These are phyloP conservation scores for Acanthamoeba royreba DNA, from an alignment of 208 protist species.

Conservation along the genomic window DNA sequence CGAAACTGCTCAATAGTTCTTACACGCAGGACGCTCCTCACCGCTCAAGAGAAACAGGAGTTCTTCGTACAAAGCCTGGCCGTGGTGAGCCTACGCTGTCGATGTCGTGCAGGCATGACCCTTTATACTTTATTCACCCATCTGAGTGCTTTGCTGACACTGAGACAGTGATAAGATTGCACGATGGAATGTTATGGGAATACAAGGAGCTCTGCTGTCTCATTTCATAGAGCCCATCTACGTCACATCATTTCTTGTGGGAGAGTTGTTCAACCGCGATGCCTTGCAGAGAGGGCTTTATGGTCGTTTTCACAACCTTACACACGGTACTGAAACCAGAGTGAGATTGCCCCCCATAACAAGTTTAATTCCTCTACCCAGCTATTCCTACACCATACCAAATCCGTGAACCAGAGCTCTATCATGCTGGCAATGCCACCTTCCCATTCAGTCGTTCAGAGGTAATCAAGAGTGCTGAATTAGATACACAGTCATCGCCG, in stretches of 20 bases:
- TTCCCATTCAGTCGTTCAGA: background rate
- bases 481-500: background rate
- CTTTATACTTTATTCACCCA: no score
- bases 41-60: background rate
- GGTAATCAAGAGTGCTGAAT: background rate
- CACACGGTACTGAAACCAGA: no score
- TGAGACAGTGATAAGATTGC: constrained; percentile 68
- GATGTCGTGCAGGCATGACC: constrained; percentile 62
- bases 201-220: constrained; percentile 62
- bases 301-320: background rate
- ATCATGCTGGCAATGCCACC: background rate
- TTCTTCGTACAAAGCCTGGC: constrained; percentile 56
- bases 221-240: constrained; percentile 51
- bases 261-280: constrained; percentile 37
- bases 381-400: no score
- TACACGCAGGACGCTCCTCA: background rate
- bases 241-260: constrained; percentile 36
- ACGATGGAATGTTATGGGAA: constrained; percentile 56
- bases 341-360: no score
- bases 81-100: constrained; percentile 55
- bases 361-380: no score
- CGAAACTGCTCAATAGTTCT: background rate
- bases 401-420: no score
- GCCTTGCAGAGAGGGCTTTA: constrained; percentile 30
- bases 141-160: no score